Percentiles rank a stretch among this genome's conserved stretches.
Conservation (phyloP, 768 basidiomycete species). For the Suillus bovinus region DNA sequence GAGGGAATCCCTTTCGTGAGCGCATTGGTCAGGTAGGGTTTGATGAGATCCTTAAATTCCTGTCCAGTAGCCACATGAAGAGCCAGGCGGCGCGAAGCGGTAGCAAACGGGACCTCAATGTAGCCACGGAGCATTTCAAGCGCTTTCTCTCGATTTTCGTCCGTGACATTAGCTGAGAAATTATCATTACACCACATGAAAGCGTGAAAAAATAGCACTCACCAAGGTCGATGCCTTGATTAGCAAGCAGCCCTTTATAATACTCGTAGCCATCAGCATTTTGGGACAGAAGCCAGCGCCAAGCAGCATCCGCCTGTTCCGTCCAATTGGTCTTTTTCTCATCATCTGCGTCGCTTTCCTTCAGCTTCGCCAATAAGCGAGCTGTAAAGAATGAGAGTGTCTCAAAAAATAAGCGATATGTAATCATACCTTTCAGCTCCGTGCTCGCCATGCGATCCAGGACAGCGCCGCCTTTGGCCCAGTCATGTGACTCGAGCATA, state of each 20-base stretch:
- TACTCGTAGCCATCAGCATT: conserved; percentile 85
- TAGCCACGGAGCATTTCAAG: conserved; percentile 62
- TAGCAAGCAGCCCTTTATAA: conserved; percentile 70
- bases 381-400: conserved; percentile 45
- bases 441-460: conserved; percentile 71
- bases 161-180: conserved; percentile 42
- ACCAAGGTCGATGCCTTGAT: conserved; percentile 70
- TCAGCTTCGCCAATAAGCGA: conserved; percentile 68
- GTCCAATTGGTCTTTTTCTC: conserved; percentile 36
- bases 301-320: conserved; percentile 78
- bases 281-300: conserved; percentile 77
- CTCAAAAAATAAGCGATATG: neutral
- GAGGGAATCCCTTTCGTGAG: conserved; percentile 89
- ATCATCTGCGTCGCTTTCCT: conserved; percentile 9
- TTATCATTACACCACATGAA: neutral
- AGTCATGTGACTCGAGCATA: conserved; percentile 52
- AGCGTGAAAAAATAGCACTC: conserved; percentile 1
- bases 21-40: conserved; percentile 66
- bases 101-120: conserved; percentile 62
- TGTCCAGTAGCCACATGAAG: conserved; percentile 71
- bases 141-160: conserved; percentile 52
- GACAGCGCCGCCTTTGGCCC: conserved; percentile 62
- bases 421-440: conserved; percentile 60
- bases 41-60: conserved; percentile 63
- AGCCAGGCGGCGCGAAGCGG: conserved; percentile 71